A percentile compares a stretch with the other conserved stretches of the same genome.
phyloP scores from a whole-genome alignment of 345 rosid genomes.

The Arabidopsis arenosa region DNA sequence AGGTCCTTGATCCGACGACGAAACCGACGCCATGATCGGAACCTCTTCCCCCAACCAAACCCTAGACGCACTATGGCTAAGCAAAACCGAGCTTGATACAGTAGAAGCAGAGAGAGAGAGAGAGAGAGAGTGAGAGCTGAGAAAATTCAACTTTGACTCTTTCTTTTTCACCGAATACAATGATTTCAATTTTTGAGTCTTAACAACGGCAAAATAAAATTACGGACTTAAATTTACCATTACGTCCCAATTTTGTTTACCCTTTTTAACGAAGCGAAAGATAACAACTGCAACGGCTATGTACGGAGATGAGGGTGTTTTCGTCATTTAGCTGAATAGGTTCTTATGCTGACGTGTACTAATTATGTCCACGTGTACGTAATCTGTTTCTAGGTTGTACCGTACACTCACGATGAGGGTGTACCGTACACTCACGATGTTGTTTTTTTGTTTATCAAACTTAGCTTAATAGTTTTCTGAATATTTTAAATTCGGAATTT shows the following conservation, averaged over 20 bases:
- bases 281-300: conserved; percentile 45
- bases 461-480: conserved; percentile 14
- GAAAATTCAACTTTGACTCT: conserved; percentile 31
- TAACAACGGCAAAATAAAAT: conserved; percentile 20
- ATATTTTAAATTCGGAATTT: conserved; percentile 23
- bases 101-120: conserved; percentile 32
- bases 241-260: conserved; percentile 23
- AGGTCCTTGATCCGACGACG: conserved; percentile 84
- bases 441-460: conserved; percentile 5
- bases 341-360: conserved; percentile 28
- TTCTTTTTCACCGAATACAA: conserved; percentile 40
- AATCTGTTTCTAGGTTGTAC: conserved; percentile 23
- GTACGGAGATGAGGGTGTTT: conserved; percentile 40
- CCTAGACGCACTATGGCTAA: conserved; percentile 41
- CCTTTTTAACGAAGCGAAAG: conserved; percentile 11
- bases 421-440: conserved; percentile 46
- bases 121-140: conserved; percentile 15
- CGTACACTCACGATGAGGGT: conserved; percentile 46
- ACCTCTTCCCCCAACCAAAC: conserved; percentile 22
- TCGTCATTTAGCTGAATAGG: conserved; percentile 10
- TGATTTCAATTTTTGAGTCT: conserved; percentile 25
- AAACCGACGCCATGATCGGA: conserved; percentile 66
- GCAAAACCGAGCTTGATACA: conserved; percentile 29
- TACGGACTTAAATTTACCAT: conserved; percentile 41
- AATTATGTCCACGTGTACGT: conserved; percentile 39